Evolutionary conservation across 352 stramenopile genomes (phyloP), one percentile per base, ranked within the genome.

Genomic region (Phytopythium kandeliae): DNA sequence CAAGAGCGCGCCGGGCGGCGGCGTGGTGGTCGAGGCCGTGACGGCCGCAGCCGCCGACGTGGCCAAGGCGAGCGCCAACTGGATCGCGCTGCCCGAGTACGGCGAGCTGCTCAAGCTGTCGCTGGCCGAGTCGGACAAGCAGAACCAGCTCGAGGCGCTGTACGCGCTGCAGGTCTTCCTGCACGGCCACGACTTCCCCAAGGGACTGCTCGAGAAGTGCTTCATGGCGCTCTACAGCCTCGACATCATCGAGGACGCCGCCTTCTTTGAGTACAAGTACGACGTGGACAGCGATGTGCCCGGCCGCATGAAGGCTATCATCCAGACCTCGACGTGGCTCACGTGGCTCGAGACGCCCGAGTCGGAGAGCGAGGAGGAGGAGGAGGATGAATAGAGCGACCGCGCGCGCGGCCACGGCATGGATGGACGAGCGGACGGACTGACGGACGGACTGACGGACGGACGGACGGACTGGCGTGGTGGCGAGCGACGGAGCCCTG

Each of bases 221-320:
- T 92, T 92, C 62, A 92, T 89, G 80, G 80, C 80, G 43, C 67
- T 92, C 4, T 92, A 92, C 63, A 85, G 71, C 57, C 69, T 88
- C 35, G 80, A 92, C 62, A 85, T 92, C 51, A 73, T 92, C 43
- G 75, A 87, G 42, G 80, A 92, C 43, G 62, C 73, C 26, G 80
- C 75, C 19, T 92, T 92, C 63, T 80, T 92, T 35, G 80, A 92
- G 62, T 89, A 92, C 78, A 92, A 92, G 69, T 89, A 89, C 71
- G 75, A 92, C 62, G 71, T 86, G 42, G 80, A 92, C 46, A 73
- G 64, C 62, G 74, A 85, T 26, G 69, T 68, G 2, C 75, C 80
- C 11, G 80, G 80, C 35, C 79, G 78, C 43, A 92, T 92, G 78
- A 86, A 88, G 71, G 80, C 80, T 51, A 86, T 89, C 59, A 76